Conservation (phyloP, 1,284 basidiomycete species). For the Fomitopsis betulina region DNA sequence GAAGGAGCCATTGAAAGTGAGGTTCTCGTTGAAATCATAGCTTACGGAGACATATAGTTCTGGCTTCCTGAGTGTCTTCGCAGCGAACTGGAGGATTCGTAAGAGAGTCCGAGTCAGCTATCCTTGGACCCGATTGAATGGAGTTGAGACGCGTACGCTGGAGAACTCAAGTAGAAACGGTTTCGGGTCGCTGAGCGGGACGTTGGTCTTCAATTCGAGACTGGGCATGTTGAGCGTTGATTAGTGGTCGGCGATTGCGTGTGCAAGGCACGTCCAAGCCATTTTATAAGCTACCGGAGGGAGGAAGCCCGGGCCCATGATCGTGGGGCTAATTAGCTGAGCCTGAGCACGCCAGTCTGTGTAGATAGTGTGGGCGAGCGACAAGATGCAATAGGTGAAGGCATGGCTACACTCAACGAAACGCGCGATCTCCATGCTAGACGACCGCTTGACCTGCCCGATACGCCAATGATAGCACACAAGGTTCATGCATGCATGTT, state of each 20-base stretch:
- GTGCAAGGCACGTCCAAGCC: too few species aligned
- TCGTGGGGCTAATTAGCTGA: background rate
- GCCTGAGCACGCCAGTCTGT: background rate
- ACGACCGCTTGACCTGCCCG: too few species aligned
- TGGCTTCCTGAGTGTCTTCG: slow-evolving; percentile 48
- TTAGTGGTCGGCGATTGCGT: background rate
- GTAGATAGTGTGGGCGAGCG: too few species aligned
- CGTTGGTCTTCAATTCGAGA: slow-evolving; percentile 56
- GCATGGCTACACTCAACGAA: too few species aligned
- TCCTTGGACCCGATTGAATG: background rate
- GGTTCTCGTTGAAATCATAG: slow-evolving; percentile 50
- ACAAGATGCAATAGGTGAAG: too few species aligned
- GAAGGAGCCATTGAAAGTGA: slow-evolving; percentile 55
- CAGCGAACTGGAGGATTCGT: slow-evolving; percentile 30
- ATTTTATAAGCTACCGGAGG: background rate
- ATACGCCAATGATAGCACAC: too few species aligned
- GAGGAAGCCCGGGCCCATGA: background rate
- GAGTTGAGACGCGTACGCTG: slow-evolving; percentile 35
- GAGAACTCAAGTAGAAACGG: slow-evolving; percentile 57
- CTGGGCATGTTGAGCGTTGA: slow-evolving; percentile 39
- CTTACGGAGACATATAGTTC: slow-evolving; percentile 47
- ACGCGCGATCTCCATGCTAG: too few species aligned
- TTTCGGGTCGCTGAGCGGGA: slow-evolving; percentile 48
- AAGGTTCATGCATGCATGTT: too few species aligned
- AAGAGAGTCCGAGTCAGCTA: background rate